These are phyloP conservation scores for Flaveria trinervia DNA, from an alignment of 129 eudicot genomes.

Conservation along the genomic window DNA sequence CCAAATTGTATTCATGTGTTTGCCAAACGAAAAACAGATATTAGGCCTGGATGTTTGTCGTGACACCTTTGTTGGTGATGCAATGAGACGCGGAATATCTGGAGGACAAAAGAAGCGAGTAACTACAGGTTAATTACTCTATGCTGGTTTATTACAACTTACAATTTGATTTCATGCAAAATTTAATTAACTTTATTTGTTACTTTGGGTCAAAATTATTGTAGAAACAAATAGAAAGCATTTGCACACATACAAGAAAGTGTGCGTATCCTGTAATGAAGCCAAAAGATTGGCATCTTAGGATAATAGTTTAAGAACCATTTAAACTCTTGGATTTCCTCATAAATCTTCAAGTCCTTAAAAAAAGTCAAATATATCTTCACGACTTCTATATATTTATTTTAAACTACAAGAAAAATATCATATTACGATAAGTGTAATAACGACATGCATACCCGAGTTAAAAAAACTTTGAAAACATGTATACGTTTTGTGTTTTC, in stretches of 20 bases:
- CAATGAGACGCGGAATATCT: slow-evolving; percentile 75
- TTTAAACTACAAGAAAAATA: background rate
- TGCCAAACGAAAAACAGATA: slow-evolving; percentile 41
- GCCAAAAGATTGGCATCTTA: too few relatives aligned
- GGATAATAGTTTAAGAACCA: too few relatives aligned
- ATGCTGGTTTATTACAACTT: background rate
- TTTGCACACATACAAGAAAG: too few relatives aligned
- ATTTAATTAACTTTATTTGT: too few relatives aligned
- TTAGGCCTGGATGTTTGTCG: slow-evolving; percentile 77
- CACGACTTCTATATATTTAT: background rate
- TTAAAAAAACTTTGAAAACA: too few relatives aligned
- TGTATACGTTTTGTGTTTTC: background rate
- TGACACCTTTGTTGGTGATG: slow-evolving; percentile 85
- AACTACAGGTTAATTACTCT: slow-evolving; percentile 59
- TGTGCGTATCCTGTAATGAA: too few relatives aligned
- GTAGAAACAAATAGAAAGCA: too few relatives aligned
- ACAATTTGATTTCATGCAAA: background rate
- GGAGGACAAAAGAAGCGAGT: slow-evolving; percentile 90
- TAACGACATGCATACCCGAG: too few relatives aligned
- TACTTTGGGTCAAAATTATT: too few relatives aligned
- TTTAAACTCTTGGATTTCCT: background rate
- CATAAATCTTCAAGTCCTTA: background rate
- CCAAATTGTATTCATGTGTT: background rate
- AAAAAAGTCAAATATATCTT: background rate
- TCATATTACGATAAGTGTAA: background rate